Conservation (phyloP, 441 rosid species). For the Kokia cookei region DNA sequence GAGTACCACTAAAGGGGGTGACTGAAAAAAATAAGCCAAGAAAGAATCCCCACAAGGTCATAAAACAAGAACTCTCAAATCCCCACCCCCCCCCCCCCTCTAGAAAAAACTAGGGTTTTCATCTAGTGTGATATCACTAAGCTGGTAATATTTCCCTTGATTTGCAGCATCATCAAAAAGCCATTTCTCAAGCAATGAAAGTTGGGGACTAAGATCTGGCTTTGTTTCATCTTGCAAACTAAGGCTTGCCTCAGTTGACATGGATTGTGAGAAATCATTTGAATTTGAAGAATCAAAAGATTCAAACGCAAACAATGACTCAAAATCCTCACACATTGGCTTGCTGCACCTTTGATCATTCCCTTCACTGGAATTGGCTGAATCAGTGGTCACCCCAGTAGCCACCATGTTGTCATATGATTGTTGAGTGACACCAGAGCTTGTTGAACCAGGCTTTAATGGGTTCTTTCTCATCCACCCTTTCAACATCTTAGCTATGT, state of each 20-base stretch:
- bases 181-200: constrained; percentile 73
- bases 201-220: constrained; percentile 26
- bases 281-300: constrained; percentile 49
- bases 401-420: constrained; percentile 8
- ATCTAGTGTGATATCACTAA: not conserved
- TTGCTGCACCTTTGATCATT: constrained; percentile 1
- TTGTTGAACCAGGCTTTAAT: constrained; percentile 19
- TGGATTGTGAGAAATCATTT: constrained; percentile 42
- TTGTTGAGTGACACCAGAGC: constrained; percentile 14
- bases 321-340: constrained; percentile 30
- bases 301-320: constrained; percentile 42
- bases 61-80: not conserved
- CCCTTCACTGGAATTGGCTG: constrained; percentile 15
- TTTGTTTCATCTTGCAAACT: constrained; percentile 50
- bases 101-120: not conserved
- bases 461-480: constrained; percentile 52
- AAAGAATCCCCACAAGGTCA: not conserved
- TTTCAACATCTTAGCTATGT: constrained; percentile 70
- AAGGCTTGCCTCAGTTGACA: constrained; percentile 34
- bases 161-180: constrained; percentile 52
- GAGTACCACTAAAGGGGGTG: constrained; percentile 11
- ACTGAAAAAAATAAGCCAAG: constrained; percentile 6
- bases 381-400: constrained; percentile 19
- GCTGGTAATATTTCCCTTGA: constrained; percentile 21
- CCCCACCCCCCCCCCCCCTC: not conserved